Percentiles rank a stretch among this genome's conserved stretches.
Conservation (phyloP, 1,139 yeast species). For the Scheffersomyces lignicola region DNA sequence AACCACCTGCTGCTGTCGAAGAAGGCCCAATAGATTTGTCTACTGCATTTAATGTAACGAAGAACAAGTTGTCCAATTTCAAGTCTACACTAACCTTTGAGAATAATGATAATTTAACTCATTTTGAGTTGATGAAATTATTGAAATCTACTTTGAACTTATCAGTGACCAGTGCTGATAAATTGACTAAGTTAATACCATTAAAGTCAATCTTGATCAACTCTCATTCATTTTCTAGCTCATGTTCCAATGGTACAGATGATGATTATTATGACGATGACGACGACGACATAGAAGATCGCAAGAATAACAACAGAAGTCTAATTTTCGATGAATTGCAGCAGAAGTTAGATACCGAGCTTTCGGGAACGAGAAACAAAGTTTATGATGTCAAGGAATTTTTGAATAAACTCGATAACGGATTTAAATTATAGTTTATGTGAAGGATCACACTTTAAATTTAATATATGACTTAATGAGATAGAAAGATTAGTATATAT, state of each 20-base stretch:
- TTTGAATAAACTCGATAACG: slow-evolving; percentile 22
- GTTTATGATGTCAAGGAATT: slow-evolving; percentile 29
- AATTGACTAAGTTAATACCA: slow-evolving; percentile 17
- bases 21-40: too few relatives aligned
- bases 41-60: too few relatives aligned
- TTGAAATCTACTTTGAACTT: slow-evolving; percentile 8
- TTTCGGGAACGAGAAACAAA: slow-evolving; percentile 21
- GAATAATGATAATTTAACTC: slow-evolving; percentile 14
- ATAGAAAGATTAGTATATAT: too few relatives aligned
- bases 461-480: slow-evolving; percentile 1
- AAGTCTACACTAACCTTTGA: slow-evolving; percentile 8
- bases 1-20: too few relatives aligned
- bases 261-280: slow-evolving; percentile 16
- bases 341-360: slow-evolving; percentile 14
- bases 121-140: slow-evolving; percentile 15
- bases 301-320: slow-evolving; percentile 20
- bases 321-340: slow-evolving; percentile 10
- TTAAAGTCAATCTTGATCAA: slow-evolving; percentile 14
- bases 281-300: slow-evolving; percentile 18
- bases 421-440: slow-evolving; percentile 15
- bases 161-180: slow-evolving; percentile 9
- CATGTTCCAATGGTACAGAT: slow-evolving; percentile 7
- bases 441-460: neutral
- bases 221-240: slow-evolving; percentile 12
- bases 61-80: too few relatives aligned